Evolutionary conservation across 306 rosid genomes (phyloP), one percentile per base, ranked within the genome.

Genomic region (Trifolium dubium): DNA sequence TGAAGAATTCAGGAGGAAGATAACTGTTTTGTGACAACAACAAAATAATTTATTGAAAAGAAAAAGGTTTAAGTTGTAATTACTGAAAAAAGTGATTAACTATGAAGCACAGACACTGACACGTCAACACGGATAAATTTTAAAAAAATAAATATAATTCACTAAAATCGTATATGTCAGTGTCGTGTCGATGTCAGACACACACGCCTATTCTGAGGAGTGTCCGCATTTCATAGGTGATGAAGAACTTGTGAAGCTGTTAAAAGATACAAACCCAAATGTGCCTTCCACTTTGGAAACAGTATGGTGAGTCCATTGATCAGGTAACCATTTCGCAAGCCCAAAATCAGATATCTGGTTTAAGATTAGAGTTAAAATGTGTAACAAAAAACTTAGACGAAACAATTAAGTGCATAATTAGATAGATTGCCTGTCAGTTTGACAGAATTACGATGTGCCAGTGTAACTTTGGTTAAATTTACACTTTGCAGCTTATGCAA

Each of bases 1-100:
- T 88, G 91, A 95, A 92, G 86, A 87, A 92, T 86, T 95, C 99
- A 4, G 99, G 99, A 79, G 99, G 99, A 85, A 95, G 98, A 78
- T 95, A 95, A 15, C 99, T 95, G 86, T 73, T 78, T 73, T 78
- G 72, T 78, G 73, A 75, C 80, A 75, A 49, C 54, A 79, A 23
- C 6, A 31, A 49, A 70, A 55, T 44, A 6, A 49, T 43, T 18
- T 10, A 19, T 23, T 11, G 37, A 49, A 77, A 68, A 61, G 14
- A 44, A 8, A 6, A 11, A 40, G 5, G 40, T 9, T 37, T 37
- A 37, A 37, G 15, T 35, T 63, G 13, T 4, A 65, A 49, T 39
- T 39, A 2, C 5, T 47, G 18, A 67, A 69, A 9, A 60, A 10
- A 23, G 23, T 23, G 0, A 1, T 23, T 0, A 23, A 23, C 23